Conservation (phyloP, 176 grass and related monocot genomes). For the Paspalum vaginatum region DNA sequence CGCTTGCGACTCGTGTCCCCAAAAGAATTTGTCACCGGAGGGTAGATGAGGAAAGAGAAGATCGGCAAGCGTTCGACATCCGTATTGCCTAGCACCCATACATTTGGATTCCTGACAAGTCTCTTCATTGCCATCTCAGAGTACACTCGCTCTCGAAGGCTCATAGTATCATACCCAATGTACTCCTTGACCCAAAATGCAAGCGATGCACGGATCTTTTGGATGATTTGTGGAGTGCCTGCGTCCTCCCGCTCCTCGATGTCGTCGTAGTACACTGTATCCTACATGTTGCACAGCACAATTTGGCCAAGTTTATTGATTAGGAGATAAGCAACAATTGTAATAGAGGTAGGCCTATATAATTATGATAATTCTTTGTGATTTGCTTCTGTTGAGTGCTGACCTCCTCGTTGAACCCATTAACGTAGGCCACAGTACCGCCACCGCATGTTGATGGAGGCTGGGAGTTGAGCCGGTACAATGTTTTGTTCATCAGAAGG, state of each 20-base stretch:
- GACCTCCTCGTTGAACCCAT: slow-evolving; percentile 69
- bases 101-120: slow-evolving; percentile 42
- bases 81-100: slow-evolving; percentile 66
- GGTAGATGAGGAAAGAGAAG: slow-evolving; percentile 77
- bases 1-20: neutral
- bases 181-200: slow-evolving; percentile 88
- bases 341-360: neutral
- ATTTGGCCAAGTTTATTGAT: neutral
- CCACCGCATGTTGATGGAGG: slow-evolving; percentile 72
- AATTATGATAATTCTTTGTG: neutral
- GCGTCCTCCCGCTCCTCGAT: slow-evolving; percentile 77
- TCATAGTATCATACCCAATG: slow-evolving; percentile 56
- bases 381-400: neutral
- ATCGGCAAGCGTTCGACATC: slow-evolving; percentile 52
- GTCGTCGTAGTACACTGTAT: slow-evolving; percentile 64
- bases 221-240: slow-evolving; percentile 67
- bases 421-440: slow-evolving; percentile 78
- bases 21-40: neutral
- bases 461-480: slow-evolving; percentile 57
- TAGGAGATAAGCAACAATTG: neutral
- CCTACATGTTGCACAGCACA: slow-evolving; percentile 28
- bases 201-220: slow-evolving; percentile 69
- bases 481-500: slow-evolving; percentile 74
- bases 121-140: slow-evolving; percentile 47
- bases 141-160: slow-evolving; percentile 39